Evolutionary conservation across 805 yeast genomes (phyloP), one percentile per base, ranked within the genome.

Genomic region (Starmera amethionina): DNA sequence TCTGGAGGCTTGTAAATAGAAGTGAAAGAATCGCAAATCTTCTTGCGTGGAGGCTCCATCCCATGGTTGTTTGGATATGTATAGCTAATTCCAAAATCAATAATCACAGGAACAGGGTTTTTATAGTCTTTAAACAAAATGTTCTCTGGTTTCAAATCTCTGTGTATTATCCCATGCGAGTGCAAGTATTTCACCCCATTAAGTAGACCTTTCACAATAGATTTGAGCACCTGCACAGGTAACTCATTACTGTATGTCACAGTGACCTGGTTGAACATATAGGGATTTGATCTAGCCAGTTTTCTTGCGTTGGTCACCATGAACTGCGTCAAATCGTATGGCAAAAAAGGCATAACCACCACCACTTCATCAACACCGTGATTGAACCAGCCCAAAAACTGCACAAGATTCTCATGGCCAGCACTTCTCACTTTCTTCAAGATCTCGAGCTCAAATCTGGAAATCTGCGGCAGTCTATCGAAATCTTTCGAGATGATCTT

Each of bases 101-200:
- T 62, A n/a, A 67, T 53, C 3, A 63, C 54, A 1, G 70, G 68
- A 5, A 44, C 37, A 3, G 51, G 42, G 27, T 2, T 22, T 10
- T 51, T 50, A n/a, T 40, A 39, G 5, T 51, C 51, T 39, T 56
- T 63, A 44, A 81, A 77, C 53, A 86, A 58, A 40, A 85, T 75
- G 54, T 85, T 85, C 38, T 80, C 86, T 1, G 93, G 88, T 58
- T 93, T 93, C 48, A 90, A 78, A 61, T 90, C 98, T 53, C 98
- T 73, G 62, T 90, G 98, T 35, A 90, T 85, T 27, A 90, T 80
- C 6, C 82, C 86, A 39, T 77, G 68, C 8, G 68, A 58, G 55
- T 93, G 97, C 40, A 84, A 69, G 53, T 75, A 82, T 31, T 64
- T 59, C 22, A 85, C 59, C 2, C 81, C 83, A 32, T 61, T 55